Evolutionary conservation across 164 flowering plant species (phyloP).

Genomic region (Brasenia schreberi): DNA sequence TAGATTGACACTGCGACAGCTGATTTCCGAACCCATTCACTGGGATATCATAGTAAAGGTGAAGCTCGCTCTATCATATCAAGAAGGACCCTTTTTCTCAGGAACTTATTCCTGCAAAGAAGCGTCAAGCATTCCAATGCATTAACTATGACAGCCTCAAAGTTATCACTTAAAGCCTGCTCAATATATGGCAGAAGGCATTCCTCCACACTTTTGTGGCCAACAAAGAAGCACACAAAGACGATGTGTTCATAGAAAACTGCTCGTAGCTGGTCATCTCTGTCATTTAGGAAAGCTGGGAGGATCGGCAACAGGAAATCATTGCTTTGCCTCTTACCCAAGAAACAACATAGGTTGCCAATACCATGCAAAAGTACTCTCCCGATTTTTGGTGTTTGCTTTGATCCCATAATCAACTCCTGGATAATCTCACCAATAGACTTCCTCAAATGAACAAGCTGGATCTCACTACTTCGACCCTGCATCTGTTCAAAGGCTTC

Average conservation of each 20-base stretch:
- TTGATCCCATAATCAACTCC: constrained; percentile 97
- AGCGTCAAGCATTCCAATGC: constrained; percentile 81
- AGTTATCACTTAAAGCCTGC: constrained; percentile 80
- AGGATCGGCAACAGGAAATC: constrained; percentile 87
- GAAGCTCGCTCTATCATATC: constrained; percentile 84
- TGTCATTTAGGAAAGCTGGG: constrained; percentile 92
- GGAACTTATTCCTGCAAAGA: constrained; percentile 62
- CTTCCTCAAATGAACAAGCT: constrained; percentile 72
- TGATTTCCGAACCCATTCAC: constrained; percentile 89
- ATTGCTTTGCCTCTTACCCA: constrained; percentile 91
- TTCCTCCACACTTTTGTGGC: constrained; percentile 95
- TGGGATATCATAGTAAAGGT: constrained; percentile 76
- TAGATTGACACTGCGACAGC: constrained; percentile 62
- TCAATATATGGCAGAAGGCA: constrained; percentile 96
- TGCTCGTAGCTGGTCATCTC: constrained; percentile 84
- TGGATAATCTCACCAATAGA: constrained; percentile 88
- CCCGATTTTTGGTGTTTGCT: constrained; percentile 90
- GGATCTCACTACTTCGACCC: constrained; percentile 35
- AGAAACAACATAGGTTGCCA: constrained; percentile 79
- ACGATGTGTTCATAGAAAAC: constrained; percentile 78
- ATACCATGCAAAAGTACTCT: constrained; percentile 87
- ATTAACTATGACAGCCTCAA: constrained; percentile 83
- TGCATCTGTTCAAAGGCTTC: constrained; percentile 30
- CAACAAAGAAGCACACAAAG: constrained; percentile 92
- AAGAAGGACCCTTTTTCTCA: constrained; percentile 71